A percentile compares a stretch with the other conserved stretches of the same genome.
Evolutionary conservation across 306 rosid species (phyloP).

Genomic region (Cotoneaster glaucophyllus): DNA sequence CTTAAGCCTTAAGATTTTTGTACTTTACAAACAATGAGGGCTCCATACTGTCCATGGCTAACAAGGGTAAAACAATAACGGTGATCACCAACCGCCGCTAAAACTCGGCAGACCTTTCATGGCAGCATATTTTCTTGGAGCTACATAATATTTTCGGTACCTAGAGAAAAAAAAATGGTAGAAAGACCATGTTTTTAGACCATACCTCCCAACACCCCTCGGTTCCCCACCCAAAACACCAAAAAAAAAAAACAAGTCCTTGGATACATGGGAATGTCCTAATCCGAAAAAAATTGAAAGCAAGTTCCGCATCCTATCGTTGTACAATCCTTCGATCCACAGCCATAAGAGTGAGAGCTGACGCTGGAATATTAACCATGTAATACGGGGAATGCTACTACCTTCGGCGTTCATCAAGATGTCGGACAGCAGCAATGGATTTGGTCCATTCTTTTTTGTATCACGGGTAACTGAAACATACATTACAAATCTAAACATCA

Average conservation of each 20-base stretch:
- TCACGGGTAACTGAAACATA: constrained; percentile 4
- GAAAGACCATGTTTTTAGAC: no score
- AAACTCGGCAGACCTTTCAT: neutral
- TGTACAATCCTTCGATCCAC: constrained; percentile 44
- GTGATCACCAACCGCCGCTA: no score
- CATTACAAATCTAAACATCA: constrained; percentile 14
- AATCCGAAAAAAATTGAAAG: neutral
- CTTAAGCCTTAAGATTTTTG: neutral
- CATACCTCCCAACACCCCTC: no score
- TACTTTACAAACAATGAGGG: no score
- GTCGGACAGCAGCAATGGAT: constrained; percentile 20
- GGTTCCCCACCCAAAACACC: no score
- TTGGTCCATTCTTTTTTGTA: constrained; percentile 31
- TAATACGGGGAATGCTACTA: constrained; percentile 70
- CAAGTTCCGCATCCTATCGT: constrained; percentile 9
- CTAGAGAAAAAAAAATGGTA: neutral
- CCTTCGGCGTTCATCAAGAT: constrained; percentile 27
- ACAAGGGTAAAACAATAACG: no score
- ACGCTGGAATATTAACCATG: constrained; percentile 84
- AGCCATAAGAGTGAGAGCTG: constrained; percentile 79
- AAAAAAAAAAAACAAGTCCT: no score
- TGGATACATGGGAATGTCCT: neutral
- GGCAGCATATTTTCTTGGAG: neutral
- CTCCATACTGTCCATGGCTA: no score
- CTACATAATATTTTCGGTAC: neutral